Percentiles rank a stretch among this genome's conserved stretches.
These are phyloP conservation scores for Alternaria panax DNA, from an alignment of 2,329 filamentous ascomycete genomes.

Conservation along the genomic window DNA sequence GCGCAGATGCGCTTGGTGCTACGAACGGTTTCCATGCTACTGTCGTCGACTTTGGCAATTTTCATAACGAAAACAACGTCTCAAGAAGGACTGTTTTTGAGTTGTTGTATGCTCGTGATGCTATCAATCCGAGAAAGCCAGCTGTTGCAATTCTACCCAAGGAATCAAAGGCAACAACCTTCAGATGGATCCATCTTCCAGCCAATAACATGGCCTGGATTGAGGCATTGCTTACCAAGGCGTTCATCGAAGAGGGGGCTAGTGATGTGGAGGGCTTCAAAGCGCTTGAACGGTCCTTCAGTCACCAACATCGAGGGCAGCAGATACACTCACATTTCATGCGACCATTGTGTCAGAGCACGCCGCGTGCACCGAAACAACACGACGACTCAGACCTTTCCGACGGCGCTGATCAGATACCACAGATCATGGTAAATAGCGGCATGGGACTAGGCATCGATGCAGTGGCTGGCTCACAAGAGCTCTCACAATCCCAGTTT, in stretches of 20 bases:
- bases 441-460: constrained; percentile 38
- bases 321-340: constrained; percentile 68
- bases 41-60: constrained; percentile 50
- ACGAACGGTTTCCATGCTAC: constrained; percentile 50
- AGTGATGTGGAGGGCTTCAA: constrained; percentile 71
- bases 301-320: constrained; percentile 67
- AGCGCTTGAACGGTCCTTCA: constrained; percentile 66
- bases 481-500: constrained; percentile 22
- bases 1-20: constrained; percentile 44
- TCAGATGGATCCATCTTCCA: constrained; percentile 57
- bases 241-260: constrained; percentile 68
- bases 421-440: constrained; percentile 39
- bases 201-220: constrained; percentile 67
- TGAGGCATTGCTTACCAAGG: constrained; percentile 68
- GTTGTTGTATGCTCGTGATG: constrained; percentile 45
- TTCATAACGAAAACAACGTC: constrained; percentile 47
- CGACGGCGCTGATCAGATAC: constrained; percentile 40
- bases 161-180: constrained; percentile 52
- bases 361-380: constrained; percentile 40
- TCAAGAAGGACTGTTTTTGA: constrained; percentile 45
- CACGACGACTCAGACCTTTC: constrained; percentile 46
- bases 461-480: constrained; percentile 28
- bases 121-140: constrained; percentile 44
- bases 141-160: constrained; percentile 48
- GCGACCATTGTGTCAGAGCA: constrained; percentile 65